Conservation (phyloP, 192 early-diverging fungal genomes). For the Phycomyces blakesleeanus region DNA sequence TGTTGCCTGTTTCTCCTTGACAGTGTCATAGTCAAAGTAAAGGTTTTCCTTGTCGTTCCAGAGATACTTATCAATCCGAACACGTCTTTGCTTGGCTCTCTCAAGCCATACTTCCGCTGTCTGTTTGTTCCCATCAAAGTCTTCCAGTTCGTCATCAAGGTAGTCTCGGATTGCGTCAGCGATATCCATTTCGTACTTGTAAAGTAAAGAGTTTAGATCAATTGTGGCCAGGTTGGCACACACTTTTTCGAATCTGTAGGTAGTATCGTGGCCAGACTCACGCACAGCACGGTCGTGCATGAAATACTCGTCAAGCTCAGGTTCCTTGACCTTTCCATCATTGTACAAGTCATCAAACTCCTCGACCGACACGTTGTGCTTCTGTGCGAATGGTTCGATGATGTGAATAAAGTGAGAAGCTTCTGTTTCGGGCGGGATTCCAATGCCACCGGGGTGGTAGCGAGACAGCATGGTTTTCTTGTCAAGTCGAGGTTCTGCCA, state of each 20-base stretch:
- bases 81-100: conserved; percentile 58
- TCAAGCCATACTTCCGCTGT: conserved; percentile 58
- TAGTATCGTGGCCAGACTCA: conserved; percentile 96
- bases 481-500: conserved; percentile 75
- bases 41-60: conserved; percentile 79
- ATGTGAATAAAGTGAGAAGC: conserved; percentile 85
- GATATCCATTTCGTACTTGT: conserved; percentile 95
- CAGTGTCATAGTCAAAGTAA: conserved; percentile 91
- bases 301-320: conserved; percentile 91
- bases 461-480: conserved; percentile 70
- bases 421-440: conserved; percentile 99
- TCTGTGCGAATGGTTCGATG: conserved; percentile 74
- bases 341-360: conserved; percentile 77
- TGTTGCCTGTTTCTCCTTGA: conserved; percentile 52
- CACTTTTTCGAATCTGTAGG: conserved; percentile 86
- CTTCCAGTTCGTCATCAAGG: conserved; percentile 49
- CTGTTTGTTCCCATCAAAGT: conserved; percentile 34
- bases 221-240: conserved; percentile 91
- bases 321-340: conserved; percentile 62
- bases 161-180: conserved; percentile 62
- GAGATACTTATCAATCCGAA: conserved; percentile 71
- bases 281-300: conserved; percentile 96
- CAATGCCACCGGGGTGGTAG: conserved; percentile 84
- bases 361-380: conserved; percentile 58
- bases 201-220: conserved; percentile 89